phyloP scores from a whole-genome alignment of 176 grass and related monocot species.

The Guadua angustifolia region DNA sequence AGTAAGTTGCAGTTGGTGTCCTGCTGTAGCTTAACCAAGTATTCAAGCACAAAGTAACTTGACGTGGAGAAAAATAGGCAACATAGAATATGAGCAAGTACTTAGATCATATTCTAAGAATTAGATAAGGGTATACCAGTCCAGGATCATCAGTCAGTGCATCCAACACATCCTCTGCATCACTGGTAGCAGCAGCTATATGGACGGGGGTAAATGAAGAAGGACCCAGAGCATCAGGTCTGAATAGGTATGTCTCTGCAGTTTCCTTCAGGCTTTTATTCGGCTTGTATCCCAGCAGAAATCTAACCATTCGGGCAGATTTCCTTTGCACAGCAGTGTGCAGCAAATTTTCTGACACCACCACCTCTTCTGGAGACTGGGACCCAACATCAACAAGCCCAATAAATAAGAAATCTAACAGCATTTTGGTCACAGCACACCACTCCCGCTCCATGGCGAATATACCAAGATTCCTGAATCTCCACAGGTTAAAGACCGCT shows the following conservation, averaged over 20 bases:
- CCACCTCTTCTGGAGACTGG: conserved; percentile 72
- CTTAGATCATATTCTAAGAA: conserved; percentile 27
- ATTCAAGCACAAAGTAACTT: background rate
- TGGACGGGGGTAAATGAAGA: conserved; percentile 81
- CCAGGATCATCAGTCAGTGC: conserved; percentile 83
- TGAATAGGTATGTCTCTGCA: conserved; percentile 68
- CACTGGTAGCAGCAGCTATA: conserved; percentile 75
- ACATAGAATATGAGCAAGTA: conserved; percentile 26
- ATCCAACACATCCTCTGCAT: conserved; percentile 78
- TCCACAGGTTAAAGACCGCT: conserved; percentile 55
- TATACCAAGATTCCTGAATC: conserved; percentile 72
- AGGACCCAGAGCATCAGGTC: conserved; percentile 74
- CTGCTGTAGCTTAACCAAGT: conserved; percentile 18
- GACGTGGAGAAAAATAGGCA: background rate
- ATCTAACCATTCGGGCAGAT: conserved; percentile 68
- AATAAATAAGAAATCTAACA: conserved; percentile 85
- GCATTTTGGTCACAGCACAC: conserved; percentile 80
- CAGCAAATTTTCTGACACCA: conserved; percentile 77
- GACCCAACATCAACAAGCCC: conserved; percentile 67
- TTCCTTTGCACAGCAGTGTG: conserved; percentile 69
- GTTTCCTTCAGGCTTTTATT: conserved; percentile 46
- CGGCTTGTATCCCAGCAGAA: conserved; percentile 68
- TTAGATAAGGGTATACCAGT: conserved; percentile 62
- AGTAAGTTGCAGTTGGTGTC: background rate
- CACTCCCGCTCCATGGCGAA: conserved; percentile 83